Evolutionary conservation across 2,329 filamentous ascomycete species (phyloP), one percentile per base, ranked within the genome.

Genomic region (Beauveria scarabaeidicola): DNA sequence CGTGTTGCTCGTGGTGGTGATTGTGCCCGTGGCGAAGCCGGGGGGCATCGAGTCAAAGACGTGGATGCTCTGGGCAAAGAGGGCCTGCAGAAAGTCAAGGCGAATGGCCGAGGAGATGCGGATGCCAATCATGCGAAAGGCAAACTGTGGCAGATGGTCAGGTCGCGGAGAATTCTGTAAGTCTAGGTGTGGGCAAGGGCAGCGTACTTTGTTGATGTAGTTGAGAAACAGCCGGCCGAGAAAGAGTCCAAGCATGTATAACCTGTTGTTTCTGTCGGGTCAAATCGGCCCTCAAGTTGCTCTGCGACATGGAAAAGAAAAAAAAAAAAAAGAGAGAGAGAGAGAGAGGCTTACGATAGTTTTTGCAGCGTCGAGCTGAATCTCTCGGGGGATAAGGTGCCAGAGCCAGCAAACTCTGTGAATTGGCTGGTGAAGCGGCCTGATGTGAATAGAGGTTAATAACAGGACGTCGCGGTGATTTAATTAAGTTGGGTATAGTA

Each of bases 171-270:
- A 25, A 27, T 1, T 19, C 21, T 11, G 6, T 32, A 52, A 6
- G 41, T n/a, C n/a, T n/a, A n/a, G n/a, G n/a, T n/a, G 29, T 43
- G 36, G 5, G 29, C 17, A 36, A 5, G 7, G 43, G 38, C 17
- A 2, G 46, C 38, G 40, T 64, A 78, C 78, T 70, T 82, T 83
- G 64, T 80, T 80, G 61, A 86, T 73, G 63, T 89, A 90, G 61
- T 81, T 82, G 44, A 89, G 73, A 19, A 74, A 67, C 64, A 89
- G 85, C 52, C 86, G 83, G 15, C 75, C 87, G 44, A 91, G 71
- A 69, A 91, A 91, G 7, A 91, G 75, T 59, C 84, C 83, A 58
- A 91, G 81, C 66, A 91, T 84, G 70, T 86, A 89, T 0, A 91
- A 73, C 1, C 81, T 84, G 61, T n/a, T n/a, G 27, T 7, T 6